Evolutionary conservation across 768 basidiomycete species (phyloP).

Genomic region (Mycena rebaudengoi): DNA sequence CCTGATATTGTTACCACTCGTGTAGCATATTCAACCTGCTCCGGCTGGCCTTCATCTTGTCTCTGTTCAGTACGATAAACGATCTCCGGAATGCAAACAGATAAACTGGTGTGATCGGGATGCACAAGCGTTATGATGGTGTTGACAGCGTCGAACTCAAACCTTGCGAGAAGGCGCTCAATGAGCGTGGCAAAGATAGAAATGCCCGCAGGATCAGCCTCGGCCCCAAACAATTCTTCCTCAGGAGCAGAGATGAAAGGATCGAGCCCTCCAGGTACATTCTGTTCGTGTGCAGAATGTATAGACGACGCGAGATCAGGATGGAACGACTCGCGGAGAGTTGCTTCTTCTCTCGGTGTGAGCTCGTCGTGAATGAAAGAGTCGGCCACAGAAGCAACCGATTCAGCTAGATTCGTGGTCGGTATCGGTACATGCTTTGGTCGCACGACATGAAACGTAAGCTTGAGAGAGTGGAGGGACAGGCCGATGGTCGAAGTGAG

Average conservation of each 20-base stretch:
- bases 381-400: constrained; percentile 85
- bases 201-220: constrained; percentile 75
- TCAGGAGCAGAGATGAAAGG: constrained; percentile 54
- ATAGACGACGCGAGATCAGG: constrained; percentile 44
- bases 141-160: constrained; percentile 79
- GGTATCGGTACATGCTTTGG: constrained; percentile 29
- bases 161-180: constrained; percentile 79
- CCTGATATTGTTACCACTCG: constrained; percentile 67
- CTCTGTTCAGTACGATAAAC: constrained; percentile 59
- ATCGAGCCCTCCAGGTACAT: constrained; percentile 75
- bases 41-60: constrained; percentile 12
- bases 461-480: constrained; percentile 71
- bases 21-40: constrained; percentile 21
- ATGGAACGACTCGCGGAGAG: constrained; percentile 75
- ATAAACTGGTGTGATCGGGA: constrained; percentile 68
- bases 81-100: constrained; percentile 64
- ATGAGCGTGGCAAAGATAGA: constrained; percentile 84
- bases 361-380: constrained; percentile 89
- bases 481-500: constrained; percentile 77
- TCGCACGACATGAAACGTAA: constrained; percentile 63
- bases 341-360: constrained; percentile 71
- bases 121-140: constrained; percentile 75
- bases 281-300: constrained; percentile 43
- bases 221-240: constrained; percentile 50
- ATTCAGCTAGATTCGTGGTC: constrained; percentile 67